Evolutionary conservation across 1,284 basidiomycete species (phyloP), one percentile per base, ranked within the genome.

Genomic region (Pholiota adiposa): DNA sequence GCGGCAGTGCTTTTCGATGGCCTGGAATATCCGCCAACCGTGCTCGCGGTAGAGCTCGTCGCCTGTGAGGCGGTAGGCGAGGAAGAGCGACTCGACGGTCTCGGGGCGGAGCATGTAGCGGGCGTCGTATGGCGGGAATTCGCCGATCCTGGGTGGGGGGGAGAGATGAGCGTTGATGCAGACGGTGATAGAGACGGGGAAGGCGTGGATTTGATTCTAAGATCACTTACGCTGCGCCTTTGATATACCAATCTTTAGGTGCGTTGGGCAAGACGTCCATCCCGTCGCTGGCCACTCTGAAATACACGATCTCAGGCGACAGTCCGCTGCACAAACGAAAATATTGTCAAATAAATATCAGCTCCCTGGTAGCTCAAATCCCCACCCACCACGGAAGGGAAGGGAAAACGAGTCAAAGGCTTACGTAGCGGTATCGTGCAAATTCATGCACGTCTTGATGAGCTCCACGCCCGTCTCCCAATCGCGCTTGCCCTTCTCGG

Each of bases 71-170:
- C 96, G 87, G 75, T 84, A 92, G 0, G 94, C 97, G 51, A 96
- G 78, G 79, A 98, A 97, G 38, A 98, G 86, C 0, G 94, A 96
- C 75, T 98, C 96, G 23, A 96, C 86, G 0, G 96, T 98, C 75
- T 99, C 97, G 5, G 97, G 97, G 3, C 33, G 54, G 49, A 62
- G 51, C 44, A 97, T 97, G 72, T 98, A 97, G 56, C 94, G 86
- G 11, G 94, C 93, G 67, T 97, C 95, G 79, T 94, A 80, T 62
- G 85, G 75, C 57, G 87, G 75, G 38, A 73, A 70, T 51, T 71
- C 77, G 25, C 81, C 82, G 5, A 79, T 77, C 7, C 84, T 87
- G 51, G n/a, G n/a, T n/a, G n/a, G n/a, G n/a, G n/a, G n/a, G n/a
- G n/a, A n/a, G n/a, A n/a, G n/a, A n/a, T n/a, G n/a, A n/a, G n/a